Evolutionary conservation across 257 asterid species (phyloP).

Genomic region (Solanum rostratum): DNA sequence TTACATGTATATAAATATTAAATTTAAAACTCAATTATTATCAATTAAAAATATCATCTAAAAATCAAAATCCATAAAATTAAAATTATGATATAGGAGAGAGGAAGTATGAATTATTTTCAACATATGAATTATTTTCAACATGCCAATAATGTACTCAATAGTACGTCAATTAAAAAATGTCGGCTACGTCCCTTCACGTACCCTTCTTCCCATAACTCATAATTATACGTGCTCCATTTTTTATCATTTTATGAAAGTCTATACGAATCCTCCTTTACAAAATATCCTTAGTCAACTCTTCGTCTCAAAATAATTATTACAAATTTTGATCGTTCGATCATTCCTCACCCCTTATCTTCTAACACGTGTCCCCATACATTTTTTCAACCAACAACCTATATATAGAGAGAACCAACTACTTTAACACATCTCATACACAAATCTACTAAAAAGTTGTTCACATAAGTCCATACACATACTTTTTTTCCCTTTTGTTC

Average conservation of each 20-base stretch:
- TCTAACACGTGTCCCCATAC: constrained; percentile 20
- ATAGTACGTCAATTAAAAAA: not conserved
- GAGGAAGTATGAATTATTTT: not conserved
- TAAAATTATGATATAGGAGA: too few species aligned
- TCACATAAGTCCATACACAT: not conserved
- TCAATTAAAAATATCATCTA: too few species aligned
- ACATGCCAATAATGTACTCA: not conserved
- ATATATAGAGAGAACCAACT: constrained; percentile 5
- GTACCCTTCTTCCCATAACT: constrained; percentile 12
- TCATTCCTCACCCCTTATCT: not conserved
- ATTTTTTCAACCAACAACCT: not conserved
- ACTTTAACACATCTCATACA: constrained; percentile 1
- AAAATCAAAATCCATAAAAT: too few species aligned
- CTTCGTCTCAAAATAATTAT: constrained; percentile 7
- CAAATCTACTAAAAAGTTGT: not conserved
- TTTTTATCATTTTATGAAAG: not conserved
- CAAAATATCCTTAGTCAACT: not conserved
- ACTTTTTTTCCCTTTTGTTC: not conserved
- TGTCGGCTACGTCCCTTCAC: constrained; percentile 48
- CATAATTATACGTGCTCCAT: not conserved
- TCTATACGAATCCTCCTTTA: constrained; percentile 13
- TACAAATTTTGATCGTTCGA: not conserved
- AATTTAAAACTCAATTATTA: too few species aligned
- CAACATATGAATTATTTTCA: not conserved
- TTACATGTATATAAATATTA: too few species aligned